A percentile compares a stretch with the other conserved stretches of the same genome.
These are phyloP conservation scores for Uronychia setigera DNA, from an alignment of 73 alveolate genomes.

Conservation along the genomic window DNA sequence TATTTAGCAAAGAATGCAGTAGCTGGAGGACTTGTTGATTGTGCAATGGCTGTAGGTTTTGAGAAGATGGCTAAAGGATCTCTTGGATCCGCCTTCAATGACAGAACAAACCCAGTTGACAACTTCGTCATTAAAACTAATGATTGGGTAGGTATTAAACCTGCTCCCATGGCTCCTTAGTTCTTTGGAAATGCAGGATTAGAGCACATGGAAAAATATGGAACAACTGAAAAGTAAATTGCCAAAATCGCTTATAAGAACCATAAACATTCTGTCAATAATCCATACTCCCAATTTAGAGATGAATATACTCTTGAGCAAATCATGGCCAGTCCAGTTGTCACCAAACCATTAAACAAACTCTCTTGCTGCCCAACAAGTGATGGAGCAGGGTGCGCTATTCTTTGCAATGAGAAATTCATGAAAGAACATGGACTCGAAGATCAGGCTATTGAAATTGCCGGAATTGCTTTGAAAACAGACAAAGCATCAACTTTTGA, in stretches of 20 bases:
- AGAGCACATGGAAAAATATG: constrained; percentile 89
- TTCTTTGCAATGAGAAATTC: constrained; percentile 74
- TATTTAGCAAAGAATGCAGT: constrained; percentile 64
- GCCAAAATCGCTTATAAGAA: constrained; percentile 86
- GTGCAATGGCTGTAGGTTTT: constrained; percentile 88
- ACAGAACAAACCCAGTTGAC: constrained; percentile 77
- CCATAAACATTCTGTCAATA: constrained; percentile 82
- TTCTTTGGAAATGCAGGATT: constrained; percentile 90
- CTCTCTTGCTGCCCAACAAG: constrained; percentile 90
- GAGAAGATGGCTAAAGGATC: constrained; percentile 90
- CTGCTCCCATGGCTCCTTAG: constrained; percentile 84
- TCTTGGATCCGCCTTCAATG: constrained; percentile 69
- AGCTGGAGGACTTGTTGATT: constrained; percentile 68
- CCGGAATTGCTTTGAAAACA: constrained; percentile 72
- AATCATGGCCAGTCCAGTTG: constrained; percentile 62
- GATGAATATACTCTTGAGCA: constrained; percentile 85
- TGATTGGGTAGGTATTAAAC: constrained; percentile 64
- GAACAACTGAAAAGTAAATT: constrained; percentile 83
- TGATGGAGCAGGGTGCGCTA: constrained; percentile 92
- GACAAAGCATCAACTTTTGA: constrained; percentile 71
- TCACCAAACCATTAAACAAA: constrained; percentile 81
- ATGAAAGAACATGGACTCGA: constrained; percentile 65
- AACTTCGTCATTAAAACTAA: constrained; percentile 52
- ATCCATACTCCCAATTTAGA: constrained; percentile 87
- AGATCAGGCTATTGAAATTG: constrained; percentile 86